A percentile compares a stretch with the other conserved stretches of the same genome.
phyloP scores from a whole-genome alignment of 352 stramenopile species.

The Phytophthora niederhauseri region DNA sequence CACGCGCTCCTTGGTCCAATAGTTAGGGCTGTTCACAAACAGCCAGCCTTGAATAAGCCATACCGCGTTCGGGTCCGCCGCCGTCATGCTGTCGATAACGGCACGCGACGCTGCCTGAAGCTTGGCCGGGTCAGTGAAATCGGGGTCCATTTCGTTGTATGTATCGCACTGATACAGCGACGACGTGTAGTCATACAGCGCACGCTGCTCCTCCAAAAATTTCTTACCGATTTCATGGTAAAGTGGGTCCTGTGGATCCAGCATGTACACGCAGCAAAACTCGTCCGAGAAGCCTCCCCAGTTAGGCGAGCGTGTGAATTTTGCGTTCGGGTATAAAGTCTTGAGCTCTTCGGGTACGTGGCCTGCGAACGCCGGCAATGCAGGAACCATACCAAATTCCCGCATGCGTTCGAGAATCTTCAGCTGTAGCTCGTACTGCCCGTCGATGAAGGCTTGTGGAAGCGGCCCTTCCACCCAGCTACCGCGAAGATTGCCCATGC shows the following conservation, averaged over 20 bases:
- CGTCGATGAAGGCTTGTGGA: conserved; percentile 85
- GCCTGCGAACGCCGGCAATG: conserved; percentile 89
- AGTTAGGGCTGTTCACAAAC: conserved; percentile 61
- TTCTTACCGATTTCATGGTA: conserved; percentile 81
- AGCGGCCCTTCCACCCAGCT: conserved; percentile 87
- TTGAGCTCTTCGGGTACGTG: conserved; percentile 90
- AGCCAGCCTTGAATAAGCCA: conserved; percentile 89
- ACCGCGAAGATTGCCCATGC: conserved; percentile 90
- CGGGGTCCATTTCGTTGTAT: conserved; percentile 86
- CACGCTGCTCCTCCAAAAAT: conserved; percentile 75
- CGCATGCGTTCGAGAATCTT: conserved; percentile 86
- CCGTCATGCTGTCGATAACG: conserved; percentile 78
- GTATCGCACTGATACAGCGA: conserved; percentile 84
- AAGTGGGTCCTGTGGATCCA: conserved; percentile 81
- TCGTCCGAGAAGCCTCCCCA: conserved; percentile 82
- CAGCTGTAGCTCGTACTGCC: conserved; percentile 77
- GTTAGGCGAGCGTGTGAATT: conserved; percentile 82
- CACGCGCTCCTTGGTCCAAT: conserved; percentile 72
- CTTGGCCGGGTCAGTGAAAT: conserved; percentile 55
- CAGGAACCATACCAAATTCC: conserved; percentile 90
- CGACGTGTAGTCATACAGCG: conserved; percentile 73
- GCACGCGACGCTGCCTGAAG: conserved; percentile 62
- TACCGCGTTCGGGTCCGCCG: conserved; percentile 69
- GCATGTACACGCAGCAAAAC: conserved; percentile 87
- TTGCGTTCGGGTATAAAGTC: conserved; percentile 67